A percentile compares a stretch with the other conserved stretches of the same genome.
phyloP scores from a whole-genome alignment of 139 green algal genomes.

The Chlamydomonas applanata region DNA sequence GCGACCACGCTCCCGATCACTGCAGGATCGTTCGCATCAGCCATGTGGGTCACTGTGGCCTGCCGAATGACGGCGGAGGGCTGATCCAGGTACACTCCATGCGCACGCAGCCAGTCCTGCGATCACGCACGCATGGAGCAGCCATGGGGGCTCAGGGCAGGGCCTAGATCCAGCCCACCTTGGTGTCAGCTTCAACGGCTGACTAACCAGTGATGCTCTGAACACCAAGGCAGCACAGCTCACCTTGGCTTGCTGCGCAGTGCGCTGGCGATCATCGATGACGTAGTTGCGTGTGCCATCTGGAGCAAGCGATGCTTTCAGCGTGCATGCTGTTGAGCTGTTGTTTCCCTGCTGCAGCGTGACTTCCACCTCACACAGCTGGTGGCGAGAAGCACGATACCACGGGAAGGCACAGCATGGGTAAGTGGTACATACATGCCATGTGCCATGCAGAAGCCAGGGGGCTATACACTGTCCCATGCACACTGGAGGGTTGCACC shows the following conservation, averaged over 20 bases:
- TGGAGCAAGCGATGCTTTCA: slow-evolving; percentile 32
- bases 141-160: too few species aligned
- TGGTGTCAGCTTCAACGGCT: too few species aligned
- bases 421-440: too few species aligned
- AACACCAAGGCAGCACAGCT: background rate
- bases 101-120: slow-evolving; percentile 35
- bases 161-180: too few species aligned
- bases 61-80: slow-evolving; percentile 44
- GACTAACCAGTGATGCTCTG: too few species aligned
- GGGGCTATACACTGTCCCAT: too few species aligned
- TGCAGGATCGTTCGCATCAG: slow-evolving; percentile 40
- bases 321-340: background rate
- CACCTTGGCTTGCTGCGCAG: slow-evolving; percentile 35
- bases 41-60: slow-evolving; percentile 36
- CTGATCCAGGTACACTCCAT: slow-evolving; percentile 32
- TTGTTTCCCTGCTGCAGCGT: background rate
- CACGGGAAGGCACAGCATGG: too few species aligned
- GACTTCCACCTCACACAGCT: slow-evolving; percentile 40
- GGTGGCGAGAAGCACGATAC: too few species aligned
- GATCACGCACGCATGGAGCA: background rate
- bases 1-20: slow-evolving; percentile 37
- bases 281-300: slow-evolving; percentile 43
- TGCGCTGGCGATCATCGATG: slow-evolving; percentile 28
- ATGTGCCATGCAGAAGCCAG: too few species aligned
- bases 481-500: too few species aligned